phyloP scores from a whole-genome alignment of 2,329 filamentous ascomycete genomes.

The Penicillium sp. region DNA sequence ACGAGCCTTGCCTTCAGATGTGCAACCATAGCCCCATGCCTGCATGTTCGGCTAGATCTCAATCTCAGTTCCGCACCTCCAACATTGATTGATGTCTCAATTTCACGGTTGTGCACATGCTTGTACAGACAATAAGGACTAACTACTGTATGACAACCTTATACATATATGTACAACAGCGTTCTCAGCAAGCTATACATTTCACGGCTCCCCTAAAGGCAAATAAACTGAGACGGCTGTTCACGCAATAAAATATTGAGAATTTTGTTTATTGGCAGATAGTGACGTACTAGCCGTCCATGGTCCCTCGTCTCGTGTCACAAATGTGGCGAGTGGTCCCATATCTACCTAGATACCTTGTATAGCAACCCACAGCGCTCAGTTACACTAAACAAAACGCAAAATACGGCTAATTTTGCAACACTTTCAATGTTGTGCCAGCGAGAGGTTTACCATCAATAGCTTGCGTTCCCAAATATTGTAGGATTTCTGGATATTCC shows the following conservation, averaged over 20 bases:
- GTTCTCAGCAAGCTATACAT: not conserved
- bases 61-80: not conserved
- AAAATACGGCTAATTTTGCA: not conserved
- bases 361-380: not conserved
- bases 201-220: not conserved
- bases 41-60: not conserved
- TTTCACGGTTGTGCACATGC: not conserved
- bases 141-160: not conserved
- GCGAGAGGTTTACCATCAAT: slow-evolving; percentile 20
- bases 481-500: slow-evolving; percentile 25
- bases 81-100: slow-evolving; percentile 1
- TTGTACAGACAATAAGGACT: not conserved
- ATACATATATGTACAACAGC: not conserved
- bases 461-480: slow-evolving; percentile 26
- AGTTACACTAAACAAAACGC: not conserved
- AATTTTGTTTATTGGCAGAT: not conserved
- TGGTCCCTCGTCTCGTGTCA: not conserved
- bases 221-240: not conserved
- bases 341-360: not conserved
- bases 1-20: not conserved
- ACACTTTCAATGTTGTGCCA: slow-evolving; percentile 3
- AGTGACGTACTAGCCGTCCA: too few species aligned
- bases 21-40: not conserved
- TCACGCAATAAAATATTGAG: not conserved
- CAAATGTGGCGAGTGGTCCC: not conserved